Base-by-base conservation (phyloP, 2,329 filamentous ascomycete species). In the Trichoderma atroviride region DNA sequence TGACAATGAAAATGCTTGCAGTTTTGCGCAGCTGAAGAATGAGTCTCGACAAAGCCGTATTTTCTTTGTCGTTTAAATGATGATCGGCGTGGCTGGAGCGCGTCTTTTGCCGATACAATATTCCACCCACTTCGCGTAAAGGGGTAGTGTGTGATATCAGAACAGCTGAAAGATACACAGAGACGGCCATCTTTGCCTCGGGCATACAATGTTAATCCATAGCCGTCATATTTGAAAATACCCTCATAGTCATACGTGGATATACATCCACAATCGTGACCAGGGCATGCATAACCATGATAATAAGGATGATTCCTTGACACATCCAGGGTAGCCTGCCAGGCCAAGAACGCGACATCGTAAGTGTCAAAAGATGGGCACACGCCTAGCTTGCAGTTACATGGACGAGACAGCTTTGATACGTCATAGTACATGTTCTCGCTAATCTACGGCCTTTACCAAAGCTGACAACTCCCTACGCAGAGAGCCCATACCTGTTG, bases 121-220 rank as follows among this genome's bases (percentile, higher is more conserved):
- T 81, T 77, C 2, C 74, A 13, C 22, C 47, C n/a, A 24, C n/a
- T 5, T 74, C 33, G 79, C 71, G 2, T 79, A 86, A 75, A 0
- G 84, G 84, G 70, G 85, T 82, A 0, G 76, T 69, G 73, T 84
- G 85, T 9, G 75, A 74, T 27, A 86, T 79, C 84, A 1, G 79
- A 73, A 75, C 84, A 86, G 14, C 72, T 75, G 5, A 75, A 70
- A 9, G 79, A 77, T 35, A 73, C 69, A 75, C 84, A 87, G 5
- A 84, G 77, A 72, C 86, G 85, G 19, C 84, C 84, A 70, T 85
- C 85, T 3, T 84, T 84, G 0, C 86, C 81, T 4, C 83, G 86
- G 0, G 83, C 47, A 24, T 2, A 24, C 6, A 81, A 33, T n/a
- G 0, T n/a, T 82, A 76, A 31, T 83, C 83, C 50, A 80, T 79